Evolutionary conservation across 768 basidiomycete genomes (phyloP).

Genomic region (Leccinellum albellum): DNA sequence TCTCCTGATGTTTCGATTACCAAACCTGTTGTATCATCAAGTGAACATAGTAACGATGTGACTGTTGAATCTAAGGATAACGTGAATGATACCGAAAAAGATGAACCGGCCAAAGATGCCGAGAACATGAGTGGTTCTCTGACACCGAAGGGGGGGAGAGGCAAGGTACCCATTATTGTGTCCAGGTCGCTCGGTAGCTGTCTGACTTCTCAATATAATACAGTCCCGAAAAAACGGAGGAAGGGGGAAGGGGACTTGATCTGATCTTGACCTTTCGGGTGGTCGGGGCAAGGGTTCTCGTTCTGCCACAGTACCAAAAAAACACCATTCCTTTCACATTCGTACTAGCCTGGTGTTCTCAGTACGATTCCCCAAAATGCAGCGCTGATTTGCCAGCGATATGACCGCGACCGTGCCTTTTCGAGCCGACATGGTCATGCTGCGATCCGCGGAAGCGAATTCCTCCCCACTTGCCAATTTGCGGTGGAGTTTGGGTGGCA

Average conservation of each 20-base stretch:
- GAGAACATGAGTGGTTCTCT: conserved; percentile 13
- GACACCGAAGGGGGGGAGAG: conserved; percentile 17
- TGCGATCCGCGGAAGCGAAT: conserved; percentile 13
- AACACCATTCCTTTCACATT: neutral
- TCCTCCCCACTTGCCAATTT: neutral
- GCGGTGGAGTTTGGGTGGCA: neutral
- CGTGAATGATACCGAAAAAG: conserved; percentile 24
- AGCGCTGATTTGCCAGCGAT: conserved; percentile 8
- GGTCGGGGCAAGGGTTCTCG: neutral
- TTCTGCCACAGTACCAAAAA: conserved; percentile 4
- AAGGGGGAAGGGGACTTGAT: neutral
- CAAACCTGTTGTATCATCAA: conserved; percentile 27
- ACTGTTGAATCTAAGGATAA: conserved; percentile 19
- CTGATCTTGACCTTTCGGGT: conserved; percentile 1
- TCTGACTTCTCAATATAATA: conserved; percentile 10
- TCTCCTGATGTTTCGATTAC: conserved; percentile 15
- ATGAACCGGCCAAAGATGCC: conserved; percentile 26
- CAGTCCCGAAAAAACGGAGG: neutral
- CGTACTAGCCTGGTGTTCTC: conserved; percentile 17
- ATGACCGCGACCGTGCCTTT: conserved; percentile 3
- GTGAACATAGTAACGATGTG: conserved; percentile 24
- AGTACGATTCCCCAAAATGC: conserved; percentile 1
- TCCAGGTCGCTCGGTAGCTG: neutral
- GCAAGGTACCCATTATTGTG: conserved; percentile 14
- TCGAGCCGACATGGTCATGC: neutral